Evolutionary conservation across 2,329 filamentous ascomycete species (phyloP), one percentile per base, ranked within the genome.

Genomic region (Fonsecaea pugnacius): DNA sequence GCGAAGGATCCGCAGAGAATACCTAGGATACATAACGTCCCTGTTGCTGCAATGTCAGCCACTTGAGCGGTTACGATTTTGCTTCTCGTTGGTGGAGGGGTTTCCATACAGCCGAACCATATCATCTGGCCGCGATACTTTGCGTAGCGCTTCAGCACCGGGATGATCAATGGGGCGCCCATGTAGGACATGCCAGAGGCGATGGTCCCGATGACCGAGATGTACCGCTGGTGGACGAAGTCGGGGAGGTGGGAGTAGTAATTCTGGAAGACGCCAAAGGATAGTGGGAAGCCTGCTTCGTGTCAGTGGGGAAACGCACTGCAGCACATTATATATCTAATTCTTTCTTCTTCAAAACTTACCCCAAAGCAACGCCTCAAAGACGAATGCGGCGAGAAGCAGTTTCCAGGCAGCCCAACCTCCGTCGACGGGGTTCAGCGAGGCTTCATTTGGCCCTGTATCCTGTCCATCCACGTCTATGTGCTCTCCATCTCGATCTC

Each of bases 21-120:
- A 0, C 75, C 77, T 0, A 72, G 18, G 30, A 81, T 75, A 67
- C 78, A 80, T 0, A 81, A 59, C 1, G 75, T 71, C 78, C 75
- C 60, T 62, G 36, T 51, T 51, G 9, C 33, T 18, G 27, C 18
- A 6, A 6, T 48, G 52, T 55, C 35, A 56, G 51, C 48, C 27
- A 38, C 38, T 27, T 32, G 57, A 30, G 24, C n/a, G 16, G 9
- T 18, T n/a, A 9, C 12, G 27, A 53, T 4, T 21, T 33, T 52
- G 18, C 18, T 18, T 16, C 5, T 8, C 5, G 3, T 24, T 12
- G 21, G 8, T 14, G 3, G 18, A 50, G 9, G 43, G 14, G 32
- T 30, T 16, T 27, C 8, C 58, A 24, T 60, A 66, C 68, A 80
- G 14, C 75, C 78, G 12, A 76, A 53, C 66, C 71, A 77, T 4